A percentile compares a stretch with the other conserved stretches of the same genome.
phyloP scores from a whole-genome alignment of 768 basidiomycete species.

The Dendrothele bispora region DNA sequence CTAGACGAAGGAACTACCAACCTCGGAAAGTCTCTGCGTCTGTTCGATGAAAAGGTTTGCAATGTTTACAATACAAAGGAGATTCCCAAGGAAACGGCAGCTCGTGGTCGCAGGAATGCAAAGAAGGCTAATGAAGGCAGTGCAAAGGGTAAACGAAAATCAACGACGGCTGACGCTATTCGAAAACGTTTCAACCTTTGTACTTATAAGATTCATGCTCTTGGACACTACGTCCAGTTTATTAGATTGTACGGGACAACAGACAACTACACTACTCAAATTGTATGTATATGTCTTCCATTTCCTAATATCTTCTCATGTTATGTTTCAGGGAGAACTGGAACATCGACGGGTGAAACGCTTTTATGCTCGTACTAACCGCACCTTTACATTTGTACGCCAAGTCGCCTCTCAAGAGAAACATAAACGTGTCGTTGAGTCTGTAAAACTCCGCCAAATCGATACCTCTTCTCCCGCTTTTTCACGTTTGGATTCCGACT shows the following conservation, averaged over 20 bases:
- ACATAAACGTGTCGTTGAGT: too few relatives aligned
- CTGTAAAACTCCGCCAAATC: too few relatives aligned
- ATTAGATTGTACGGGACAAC: constrained; percentile 31
- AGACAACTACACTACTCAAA: constrained; percentile 36
- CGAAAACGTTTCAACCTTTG: constrained; percentile 21
- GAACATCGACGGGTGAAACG: constrained; percentile 36
- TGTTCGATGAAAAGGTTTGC: constrained; percentile 15
- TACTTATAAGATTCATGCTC: constrained; percentile 32
- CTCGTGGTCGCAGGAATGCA: too few relatives aligned
- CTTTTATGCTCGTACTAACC: too few relatives aligned
- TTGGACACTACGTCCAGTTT: constrained; percentile 28
- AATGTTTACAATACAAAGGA: constrained; percentile 11
- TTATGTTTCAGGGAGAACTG: constrained; percentile 31
- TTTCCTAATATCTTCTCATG: not conserved
- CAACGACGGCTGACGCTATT: too few relatives aligned
- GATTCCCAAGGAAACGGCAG: too few relatives aligned
- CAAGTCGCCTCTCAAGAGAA: too few relatives aligned
- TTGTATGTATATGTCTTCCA: constrained; percentile 24
- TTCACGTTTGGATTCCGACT: too few relatives aligned
- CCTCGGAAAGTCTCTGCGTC: constrained; percentile 9
- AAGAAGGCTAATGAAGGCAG: too few relatives aligned
- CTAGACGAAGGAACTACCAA: constrained; percentile 4
- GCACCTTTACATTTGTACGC: too few relatives aligned
- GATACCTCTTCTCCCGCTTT: too few relatives aligned
- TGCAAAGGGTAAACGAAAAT: too few relatives aligned